phyloP scores from a whole-genome alignment of 306 rosid species.

The Ochetophila trinervis region DNA sequence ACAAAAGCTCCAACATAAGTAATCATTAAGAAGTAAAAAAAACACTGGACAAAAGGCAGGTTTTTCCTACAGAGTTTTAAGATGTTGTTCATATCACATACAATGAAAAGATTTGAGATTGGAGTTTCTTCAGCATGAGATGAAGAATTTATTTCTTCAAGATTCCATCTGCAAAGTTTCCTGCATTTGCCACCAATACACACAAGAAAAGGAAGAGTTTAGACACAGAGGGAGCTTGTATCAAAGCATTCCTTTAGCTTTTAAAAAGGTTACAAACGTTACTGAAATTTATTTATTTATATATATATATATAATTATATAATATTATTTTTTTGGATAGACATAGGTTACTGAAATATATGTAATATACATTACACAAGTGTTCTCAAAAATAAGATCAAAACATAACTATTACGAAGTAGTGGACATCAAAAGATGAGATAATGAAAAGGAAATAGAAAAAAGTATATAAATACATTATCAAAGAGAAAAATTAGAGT shows the following conservation, averaged over 20 bases:
- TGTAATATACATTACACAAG: too few species aligned
- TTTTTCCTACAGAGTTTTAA: constrained; percentile 1
- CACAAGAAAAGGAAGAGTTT: too few species aligned
- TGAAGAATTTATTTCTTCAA: constrained; percentile 22
- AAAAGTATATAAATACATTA: neutral
- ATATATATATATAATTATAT: too few species aligned
- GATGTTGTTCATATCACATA: constrained; percentile 10
- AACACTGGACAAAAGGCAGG: neutral
- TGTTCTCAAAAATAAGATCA: neutral
- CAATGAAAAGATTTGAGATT: neutral
- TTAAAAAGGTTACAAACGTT: too few species aligned
- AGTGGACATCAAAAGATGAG: neutral
- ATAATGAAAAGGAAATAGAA: neutral
- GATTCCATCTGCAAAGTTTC: constrained; percentile 23
- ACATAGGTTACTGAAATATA: too few species aligned
- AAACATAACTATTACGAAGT: neutral
- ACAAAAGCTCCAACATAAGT: constrained; percentile 6
- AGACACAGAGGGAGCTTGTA: too few species aligned
- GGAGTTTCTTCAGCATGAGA: constrained; percentile 14
- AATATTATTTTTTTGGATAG: too few species aligned
- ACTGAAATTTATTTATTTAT: too few species aligned
- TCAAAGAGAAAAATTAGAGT: neutral
- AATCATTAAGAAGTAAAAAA: constrained; percentile 9
- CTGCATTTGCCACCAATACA: constrained; percentile 24
- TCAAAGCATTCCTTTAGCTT: neutral